These are phyloP conservation scores for Colletotrichum lini DNA, from an alignment of 2,329 filamentous ascomycete species.

Conservation along the genomic window DNA sequence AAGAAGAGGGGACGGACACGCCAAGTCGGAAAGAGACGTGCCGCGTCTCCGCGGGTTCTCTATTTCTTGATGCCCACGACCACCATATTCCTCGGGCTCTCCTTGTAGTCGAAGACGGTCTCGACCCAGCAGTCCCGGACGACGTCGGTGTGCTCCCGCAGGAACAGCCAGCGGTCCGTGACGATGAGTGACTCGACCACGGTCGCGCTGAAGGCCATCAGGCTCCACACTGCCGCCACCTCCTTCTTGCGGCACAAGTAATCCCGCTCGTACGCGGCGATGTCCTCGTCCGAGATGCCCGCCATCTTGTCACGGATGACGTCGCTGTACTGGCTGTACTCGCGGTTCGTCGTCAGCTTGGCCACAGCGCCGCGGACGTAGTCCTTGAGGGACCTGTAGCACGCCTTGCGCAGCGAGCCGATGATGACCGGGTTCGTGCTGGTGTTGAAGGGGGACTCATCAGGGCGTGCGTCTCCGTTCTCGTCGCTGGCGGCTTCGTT, in stretches of 20 bases:
- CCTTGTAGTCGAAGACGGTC: slow-evolving; percentile 88
- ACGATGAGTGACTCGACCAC: slow-evolving; percentile 93
- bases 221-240: slow-evolving; percentile 87
- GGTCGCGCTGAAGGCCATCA: slow-evolving; percentile 96
- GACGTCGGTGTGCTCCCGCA: slow-evolving; percentile 81
- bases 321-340: slow-evolving; percentile 71
- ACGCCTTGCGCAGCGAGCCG: slow-evolving; percentile 84
- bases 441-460: slow-evolving; percentile 62
- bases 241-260: slow-evolving; percentile 82
- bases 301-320: slow-evolving; percentile 77
- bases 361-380: slow-evolving; percentile 86
- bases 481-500: slow-evolving; percentile 46
- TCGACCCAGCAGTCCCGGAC: slow-evolving; percentile 90
- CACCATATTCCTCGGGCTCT: slow-evolving; percentile 92
- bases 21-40: background rate
- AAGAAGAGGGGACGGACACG: background rate
- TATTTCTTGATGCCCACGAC: slow-evolving; percentile 89
- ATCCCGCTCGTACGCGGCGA: slow-evolving; percentile 76
- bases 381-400: slow-evolving; percentile 79
- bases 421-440: slow-evolving; percentile 88
- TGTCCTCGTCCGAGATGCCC: slow-evolving; percentile 80
- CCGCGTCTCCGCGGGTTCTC: slow-evolving; percentile 19
- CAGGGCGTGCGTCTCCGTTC: slow-evolving; percentile 32
- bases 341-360: slow-evolving; percentile 75
- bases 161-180: slow-evolving; percentile 88